Base-by-base conservation (phyloP, 2,329 filamentous ascomycete genomes). In the Calonectria crousiana region DNA sequence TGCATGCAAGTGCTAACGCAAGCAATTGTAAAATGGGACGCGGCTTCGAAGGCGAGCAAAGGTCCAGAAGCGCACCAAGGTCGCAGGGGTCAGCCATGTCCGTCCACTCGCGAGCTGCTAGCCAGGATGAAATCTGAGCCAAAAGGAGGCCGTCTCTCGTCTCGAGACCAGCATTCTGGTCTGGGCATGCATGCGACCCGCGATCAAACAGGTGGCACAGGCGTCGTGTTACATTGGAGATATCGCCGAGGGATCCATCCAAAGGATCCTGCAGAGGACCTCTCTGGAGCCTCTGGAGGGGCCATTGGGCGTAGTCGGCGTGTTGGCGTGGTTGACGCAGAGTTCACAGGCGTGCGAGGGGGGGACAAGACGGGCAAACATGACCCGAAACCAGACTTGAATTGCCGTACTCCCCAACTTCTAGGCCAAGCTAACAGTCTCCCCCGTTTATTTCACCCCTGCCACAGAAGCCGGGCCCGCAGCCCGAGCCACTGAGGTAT, bases 1-100 rank as follows among this genome's bases (percentile, higher is more conserved):
- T 34, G 65, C 67, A 66, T 69, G 71, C 71, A 73, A 67, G 60
- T 65, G 26, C 58, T 34, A 69, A 69, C 51, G 64, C 64, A 67
- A 72, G 64, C 64, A 62, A 41, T 44, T 44, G 52, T 20, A 41
- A 58, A 30, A 28, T 38, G 56, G 34, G n/a, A 41, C 38, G 34
- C 34, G 16, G 23, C 56, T 62, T 62, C 34, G 38, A 62, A 36
- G 14, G 18, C 56, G 32, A 41, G 56, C n/a, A 62, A 62, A 69
- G 41, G 53, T 30, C 52, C 69, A 62, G 64, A 51, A 67, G 70
- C 41, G 28, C 28, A 53, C 28, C 64, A 62, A 47, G 14, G 34
- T 41, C n/a, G 56, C 56, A 60, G 56, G 56, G 56, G 56, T 60
- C n/a, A 38, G n/a, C 41, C n/a, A 41, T 60, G 34, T 28, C 34